Evolutionary conservation across 2,329 filamentous ascomycete species (phyloP).

Genomic region (Colletotrichum eremochloae): DNA sequence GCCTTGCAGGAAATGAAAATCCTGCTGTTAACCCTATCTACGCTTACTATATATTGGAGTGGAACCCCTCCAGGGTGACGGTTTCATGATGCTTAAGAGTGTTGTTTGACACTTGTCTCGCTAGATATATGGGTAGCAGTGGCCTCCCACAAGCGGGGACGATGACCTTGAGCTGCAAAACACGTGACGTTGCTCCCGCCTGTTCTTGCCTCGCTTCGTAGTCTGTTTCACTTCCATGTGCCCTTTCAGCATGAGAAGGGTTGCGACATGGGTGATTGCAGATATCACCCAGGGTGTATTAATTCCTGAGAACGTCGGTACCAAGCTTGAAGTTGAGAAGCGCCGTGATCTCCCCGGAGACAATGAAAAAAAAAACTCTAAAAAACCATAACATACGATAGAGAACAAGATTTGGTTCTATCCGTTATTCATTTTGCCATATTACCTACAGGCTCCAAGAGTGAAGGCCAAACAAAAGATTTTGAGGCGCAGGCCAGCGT

Average conservation of each 20-base stretch:
- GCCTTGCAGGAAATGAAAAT: too few relatives aligned
- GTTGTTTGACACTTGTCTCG: neutral
- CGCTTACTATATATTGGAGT: neutral
- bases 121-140: neutral
- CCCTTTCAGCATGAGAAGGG: too few relatives aligned
- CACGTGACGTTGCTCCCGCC: neutral
- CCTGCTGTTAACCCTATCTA: neutral
- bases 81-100: conserved; percentile 3
- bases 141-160: neutral
- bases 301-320: neutral
- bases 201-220: neutral
- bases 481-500: neutral
- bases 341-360: neutral
- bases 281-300: neutral
- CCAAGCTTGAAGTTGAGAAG: neutral
- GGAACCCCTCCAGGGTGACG: neutral
- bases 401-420: neutral
- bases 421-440: neutral
- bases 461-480: neutral
- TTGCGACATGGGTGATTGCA: neutral
- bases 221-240: neutral
- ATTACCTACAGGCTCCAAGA: neutral
- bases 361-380: neutral
- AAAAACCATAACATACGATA: neutral
- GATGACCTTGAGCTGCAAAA: neutral